phyloP scores from a whole-genome alignment of 495 filamentous ascomycete species.

The Neurospora intermedia region DNA sequence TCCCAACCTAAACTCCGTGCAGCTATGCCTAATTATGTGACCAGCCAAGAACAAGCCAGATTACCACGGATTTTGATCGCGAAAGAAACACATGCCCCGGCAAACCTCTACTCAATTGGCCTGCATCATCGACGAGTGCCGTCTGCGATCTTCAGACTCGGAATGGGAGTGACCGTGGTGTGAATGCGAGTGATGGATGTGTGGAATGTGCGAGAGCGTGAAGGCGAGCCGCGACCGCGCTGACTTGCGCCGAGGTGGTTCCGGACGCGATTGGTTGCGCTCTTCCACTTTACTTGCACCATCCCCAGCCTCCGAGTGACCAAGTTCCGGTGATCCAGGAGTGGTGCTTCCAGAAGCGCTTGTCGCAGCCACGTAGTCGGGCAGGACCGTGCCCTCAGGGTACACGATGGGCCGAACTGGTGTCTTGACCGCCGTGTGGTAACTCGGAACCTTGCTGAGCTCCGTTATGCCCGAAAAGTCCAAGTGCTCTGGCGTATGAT shows the following conservation, averaged over 20 bases:
- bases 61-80: background rate
- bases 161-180: background rate
- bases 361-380: conserved; percentile 33
- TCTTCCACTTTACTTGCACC: background rate
- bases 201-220: background rate
- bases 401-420: conserved; percentile 32
- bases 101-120: background rate
- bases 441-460: conserved; percentile 69
- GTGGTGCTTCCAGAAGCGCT: conserved; percentile 20
- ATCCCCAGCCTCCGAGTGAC: background rate
- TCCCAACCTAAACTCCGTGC: background rate
- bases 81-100: background rate
- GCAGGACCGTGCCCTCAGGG: conserved; percentile 18
- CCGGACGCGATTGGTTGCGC: background rate
- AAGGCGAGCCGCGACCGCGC: background rate
- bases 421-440: conserved; percentile 61
- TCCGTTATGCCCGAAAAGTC: conserved; percentile 53
- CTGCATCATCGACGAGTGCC: background rate
- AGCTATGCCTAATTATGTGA: background rate
- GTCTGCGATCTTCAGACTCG: background rate
- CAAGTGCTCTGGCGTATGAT: conserved; percentile 42
- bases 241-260: background rate
- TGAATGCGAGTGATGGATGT: background rate
- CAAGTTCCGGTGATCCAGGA: background rate
- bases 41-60: background rate